Base-by-base conservation (phyloP, 1,284 basidiomycete species). In the Heterobasidion occidentale region DNA sequence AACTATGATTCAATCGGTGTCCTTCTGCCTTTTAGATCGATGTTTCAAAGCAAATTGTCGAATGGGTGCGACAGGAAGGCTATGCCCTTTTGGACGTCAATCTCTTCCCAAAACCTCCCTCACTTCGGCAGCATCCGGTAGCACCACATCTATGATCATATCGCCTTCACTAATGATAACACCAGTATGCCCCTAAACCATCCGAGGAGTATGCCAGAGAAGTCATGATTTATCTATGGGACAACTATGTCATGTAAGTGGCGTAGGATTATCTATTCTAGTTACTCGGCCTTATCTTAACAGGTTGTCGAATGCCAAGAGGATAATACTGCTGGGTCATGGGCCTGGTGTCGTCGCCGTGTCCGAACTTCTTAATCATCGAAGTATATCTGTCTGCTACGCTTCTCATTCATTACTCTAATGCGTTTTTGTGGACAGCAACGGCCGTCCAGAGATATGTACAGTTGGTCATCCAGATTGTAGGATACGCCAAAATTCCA, bases 81-180 rank as follows among this genome's bases (percentile, higher is more conserved):
- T 94, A 84, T 67, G 84, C 86, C 1, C 69, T 98, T 2, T 75
- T 98, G 19, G 97, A 99, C 67, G 79, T 97, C 58, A 97, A 97
- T 67, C 74, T 98, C 17, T 86, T 87, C 62, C 81, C 87, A 42
- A 57, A 57, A 53, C 56, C 61, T 33, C 52, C 52, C 20, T 36
- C 52, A 19, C 46, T 36, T 47, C n/a, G 27, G 45, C 27, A 52
- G 36, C 14, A 38, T 9, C 14, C 36, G 58, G 54, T 54, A 36
- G 11, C 38, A 42, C 11, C n/a, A 42, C 7, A 7, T 42, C 38
- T 12, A 42, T 7, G 8, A 11, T 12, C 54, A 52, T 46, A 51
- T 14, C 20, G 15, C 3, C 34, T 51, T 20, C 45, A 53, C 53
- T 48, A 5, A 14, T 7, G 14, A 20, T 20, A 34, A 36, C 5